These are phyloP conservation scores for Malus asiatica DNA, from an alignment of 306 rosid genomes.

Conservation along the genomic window DNA sequence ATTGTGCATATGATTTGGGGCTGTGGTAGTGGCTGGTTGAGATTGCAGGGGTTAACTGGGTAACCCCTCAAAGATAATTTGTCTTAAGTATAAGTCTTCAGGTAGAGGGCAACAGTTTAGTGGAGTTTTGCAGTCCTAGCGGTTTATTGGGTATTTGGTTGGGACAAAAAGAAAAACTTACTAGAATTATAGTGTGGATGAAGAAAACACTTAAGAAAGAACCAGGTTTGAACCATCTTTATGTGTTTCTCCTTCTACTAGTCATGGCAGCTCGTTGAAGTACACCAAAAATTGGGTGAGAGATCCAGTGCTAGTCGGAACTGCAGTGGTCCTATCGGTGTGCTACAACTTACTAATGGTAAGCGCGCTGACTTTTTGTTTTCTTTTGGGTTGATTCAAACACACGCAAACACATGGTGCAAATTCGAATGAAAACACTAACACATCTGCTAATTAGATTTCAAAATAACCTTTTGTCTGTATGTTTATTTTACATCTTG, in stretches of 20 bases:
- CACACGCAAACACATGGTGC: too few species aligned
- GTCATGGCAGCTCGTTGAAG: too few species aligned
- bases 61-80: background rate
- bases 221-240: background rate
- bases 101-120: background rate
- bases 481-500: too few species aligned
- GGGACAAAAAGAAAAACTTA: background rate
- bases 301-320: too few species aligned
- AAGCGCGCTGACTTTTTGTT: too few species aligned
- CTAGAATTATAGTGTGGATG: background rate
- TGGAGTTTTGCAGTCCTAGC: background rate
- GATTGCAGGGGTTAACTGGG: background rate
- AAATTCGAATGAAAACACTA: too few species aligned
- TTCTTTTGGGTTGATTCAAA: too few species aligned
- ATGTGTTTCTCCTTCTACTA: background rate
- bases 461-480: too few species aligned
- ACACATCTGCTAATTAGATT: too few species aligned
- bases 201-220: background rate
- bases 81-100: background rate
- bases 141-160: background rate
- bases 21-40: background rate
- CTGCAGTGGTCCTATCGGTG: too few species aligned
- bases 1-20: background rate
- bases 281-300: too few species aligned
- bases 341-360: too few species aligned